Evolutionary conservation across 73 alveolate genomes (phyloP), one percentile per base, ranked within the genome.

Genomic region (Blepharisma japonicum): DNA sequence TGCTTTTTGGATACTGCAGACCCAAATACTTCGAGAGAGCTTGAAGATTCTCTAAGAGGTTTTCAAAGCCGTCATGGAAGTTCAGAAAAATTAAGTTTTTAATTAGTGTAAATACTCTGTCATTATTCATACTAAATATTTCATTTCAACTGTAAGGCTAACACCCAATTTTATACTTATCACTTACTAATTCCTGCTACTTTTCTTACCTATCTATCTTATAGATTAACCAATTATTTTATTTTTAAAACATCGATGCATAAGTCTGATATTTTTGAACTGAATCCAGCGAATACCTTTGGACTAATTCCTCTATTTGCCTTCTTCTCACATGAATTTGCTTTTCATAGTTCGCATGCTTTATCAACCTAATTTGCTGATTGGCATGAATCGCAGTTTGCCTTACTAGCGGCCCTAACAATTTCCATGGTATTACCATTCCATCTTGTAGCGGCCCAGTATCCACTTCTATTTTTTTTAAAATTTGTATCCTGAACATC

Each of bases 371-470:
- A 14, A 25, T 39, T 18, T 18, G 74, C 46, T 61, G 74, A 61
- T n/a, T 61, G 18, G 74, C 39, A 61, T 61, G 39, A 2, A 61
- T 25, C 14, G 74, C 74, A 32, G 42, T 32, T 32, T 39, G 56
- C 76, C 80, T 25, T 7, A 70, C 80, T 2, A 70, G 66, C 3
- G 32, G 14, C 2, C 32, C 77, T n/a, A 70, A 4, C 11, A 70
- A 54, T 18, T 23, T n/a, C 11, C 32, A 11, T 11, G 56, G 18
- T 11, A 70, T n/a, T 0, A 70, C 38, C 80, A 70, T 70, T 45
- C 80, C 80, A 47, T 70, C 80, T 7, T n/a, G 56, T 9, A 70
- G 66, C 9, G 80, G 80, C 9, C 80, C 80, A 18, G 32, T 9
- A 2, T 45, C 61, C 9, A 45, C 42, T 14, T 25, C 14, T 11